Evolutionary conservation across 2,329 filamentous ascomycete genomes (phyloP).

Genomic region (Aspergillus ibericus): DNA sequence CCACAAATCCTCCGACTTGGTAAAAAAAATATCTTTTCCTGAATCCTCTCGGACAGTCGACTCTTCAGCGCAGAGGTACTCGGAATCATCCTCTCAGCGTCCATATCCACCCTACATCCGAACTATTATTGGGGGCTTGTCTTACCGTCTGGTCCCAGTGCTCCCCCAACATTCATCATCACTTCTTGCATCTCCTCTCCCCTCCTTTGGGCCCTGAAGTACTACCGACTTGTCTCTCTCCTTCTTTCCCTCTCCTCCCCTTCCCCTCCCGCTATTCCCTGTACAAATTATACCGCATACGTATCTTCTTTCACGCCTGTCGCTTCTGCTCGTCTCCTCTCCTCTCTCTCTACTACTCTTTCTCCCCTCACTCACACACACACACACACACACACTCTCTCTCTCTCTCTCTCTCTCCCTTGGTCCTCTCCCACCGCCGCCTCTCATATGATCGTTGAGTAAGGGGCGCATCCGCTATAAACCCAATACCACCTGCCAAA

Average conservation of each 20-base stretch:
- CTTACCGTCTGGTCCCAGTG: slow-evolving; percentile 11
- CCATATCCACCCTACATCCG: slow-evolving; percentile 6
- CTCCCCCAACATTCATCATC: slow-evolving; percentile 11
- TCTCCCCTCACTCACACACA: no score
- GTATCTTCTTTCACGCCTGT: not conserved
- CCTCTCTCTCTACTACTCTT: no score
- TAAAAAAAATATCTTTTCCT: not conserved
- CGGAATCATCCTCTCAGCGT: slow-evolving; percentile 1
- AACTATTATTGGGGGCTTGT: slow-evolving; percentile 18
- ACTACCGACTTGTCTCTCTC: not conserved
- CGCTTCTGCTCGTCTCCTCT: not conserved
- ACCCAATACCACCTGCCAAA: not conserved
- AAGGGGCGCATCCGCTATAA: slow-evolving; percentile 6
- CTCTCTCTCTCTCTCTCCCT: slow-evolving; percentile 19
- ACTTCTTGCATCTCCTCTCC: slow-evolving; percentile 12
- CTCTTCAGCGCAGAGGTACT: not conserved
- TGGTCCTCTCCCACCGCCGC: not conserved
- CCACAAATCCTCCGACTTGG: slow-evolving; percentile 15
- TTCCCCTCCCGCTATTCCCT: slow-evolving; percentile 20
- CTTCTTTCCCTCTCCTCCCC: slow-evolving; percentile 13
- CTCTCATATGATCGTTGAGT: slow-evolving; percentile 5
- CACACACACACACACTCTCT: no score
- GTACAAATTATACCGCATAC: slow-evolving; percentile 5
- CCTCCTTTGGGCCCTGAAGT: slow-evolving; percentile 19
- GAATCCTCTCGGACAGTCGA: slow-evolving; percentile 4